Percentiles rank a stretch among this genome's conserved stretches.
Evolutionary conservation across 108 stramenopile species (phyloP).

Genomic region (Nannochloropsis gaditana): DNA sequence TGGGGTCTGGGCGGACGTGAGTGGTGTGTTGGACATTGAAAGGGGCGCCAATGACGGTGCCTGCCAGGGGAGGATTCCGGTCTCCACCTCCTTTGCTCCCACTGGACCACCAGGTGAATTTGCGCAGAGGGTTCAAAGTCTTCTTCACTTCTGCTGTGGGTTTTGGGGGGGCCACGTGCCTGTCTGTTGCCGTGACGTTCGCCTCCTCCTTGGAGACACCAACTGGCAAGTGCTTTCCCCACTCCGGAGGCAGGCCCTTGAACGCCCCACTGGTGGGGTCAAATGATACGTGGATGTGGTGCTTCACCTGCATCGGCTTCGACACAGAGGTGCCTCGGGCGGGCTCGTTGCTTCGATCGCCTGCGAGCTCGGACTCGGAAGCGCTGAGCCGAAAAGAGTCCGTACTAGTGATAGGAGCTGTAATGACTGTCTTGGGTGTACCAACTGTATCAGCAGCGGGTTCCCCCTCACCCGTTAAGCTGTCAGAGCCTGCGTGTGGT

Average conservation of each 20-base stretch:
- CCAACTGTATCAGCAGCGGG: neutral
- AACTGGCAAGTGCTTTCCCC: slow-evolving; percentile 37
- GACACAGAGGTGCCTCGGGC: slow-evolving; percentile 4
- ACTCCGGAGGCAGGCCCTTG: slow-evolving; percentile 43
- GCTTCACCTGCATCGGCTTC: slow-evolving; percentile 28
- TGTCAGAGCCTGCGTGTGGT: too few relatives aligned
- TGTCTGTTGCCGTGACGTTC: neutral
- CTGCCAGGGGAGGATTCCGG: slow-evolving; percentile 27
- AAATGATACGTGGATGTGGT: slow-evolving; percentile 43
- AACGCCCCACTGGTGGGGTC: slow-evolving; percentile 38
- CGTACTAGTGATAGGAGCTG: neutral
- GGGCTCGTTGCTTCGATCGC: neutral
- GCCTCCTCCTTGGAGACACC: slow-evolving; percentile 13
- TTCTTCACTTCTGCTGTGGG: slow-evolving; percentile 27
- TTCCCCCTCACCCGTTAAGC: neutral
- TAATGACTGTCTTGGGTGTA: slow-evolving; percentile 16
- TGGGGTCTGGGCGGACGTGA: slow-evolving; percentile 50
- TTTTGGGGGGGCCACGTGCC: slow-evolving; percentile 28
- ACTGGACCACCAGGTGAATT: slow-evolving; percentile 27
- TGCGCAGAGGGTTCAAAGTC: neutral
- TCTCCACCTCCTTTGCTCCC: slow-evolving; percentile 5
- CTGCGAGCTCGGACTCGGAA: neutral
- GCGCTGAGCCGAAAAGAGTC: neutral
- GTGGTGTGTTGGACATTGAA: slow-evolving; percentile 59
- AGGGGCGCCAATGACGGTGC: slow-evolving; percentile 47